Base-by-base conservation (phyloP, 208 protist species). In the Trichomonas tenax region DNA sequence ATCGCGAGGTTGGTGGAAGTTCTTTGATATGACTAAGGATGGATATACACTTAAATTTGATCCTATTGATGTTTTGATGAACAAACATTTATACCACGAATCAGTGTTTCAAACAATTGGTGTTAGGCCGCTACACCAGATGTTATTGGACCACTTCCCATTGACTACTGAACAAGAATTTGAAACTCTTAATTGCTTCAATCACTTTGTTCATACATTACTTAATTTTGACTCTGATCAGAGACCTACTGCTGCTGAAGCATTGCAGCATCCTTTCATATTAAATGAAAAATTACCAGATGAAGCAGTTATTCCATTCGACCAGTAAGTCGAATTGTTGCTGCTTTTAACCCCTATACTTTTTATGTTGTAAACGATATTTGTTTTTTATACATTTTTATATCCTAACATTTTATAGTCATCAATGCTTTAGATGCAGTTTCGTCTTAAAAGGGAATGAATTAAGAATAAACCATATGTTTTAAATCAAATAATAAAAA, bases 131-230 rank as follows among this genome's bases (percentile, higher is more conserved):
- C 36, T 89, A 1, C 14, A 89, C 17, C 82, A 89, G 48, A 46
- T 89, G 40, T 23, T 89, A 45, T 44, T 89, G 40, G 82, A 44
- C 21, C 82, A 89, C 48, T 89, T 44, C 48, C 34, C 40, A 46
- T n/a, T 89, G 17, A 89, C 40, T 14, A 48, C 82, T n/a, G 40
- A 89, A 48, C 34, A 89, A 89, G 82, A 89, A 89, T 46, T 89
- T 4, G 40, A 46, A 46, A 26, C 34, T 46, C 10, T 89, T 48
- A n/a, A 31, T 46, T 48, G 40, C 10, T 89, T 97, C 21, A 82
- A 88, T 14, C 86, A 82, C 46, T 97, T 97, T 49, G 40, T 97
- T 38, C 40, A 58, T 34, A 82, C 95, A 8, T 96, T 97, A 89
- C 95, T 97, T 9, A 84, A 96, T 11, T 95, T 96, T 63, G 96